Conservation (phyloP, 352 stramenopile genomes). For the Phytophthora hibernalis region DNA sequence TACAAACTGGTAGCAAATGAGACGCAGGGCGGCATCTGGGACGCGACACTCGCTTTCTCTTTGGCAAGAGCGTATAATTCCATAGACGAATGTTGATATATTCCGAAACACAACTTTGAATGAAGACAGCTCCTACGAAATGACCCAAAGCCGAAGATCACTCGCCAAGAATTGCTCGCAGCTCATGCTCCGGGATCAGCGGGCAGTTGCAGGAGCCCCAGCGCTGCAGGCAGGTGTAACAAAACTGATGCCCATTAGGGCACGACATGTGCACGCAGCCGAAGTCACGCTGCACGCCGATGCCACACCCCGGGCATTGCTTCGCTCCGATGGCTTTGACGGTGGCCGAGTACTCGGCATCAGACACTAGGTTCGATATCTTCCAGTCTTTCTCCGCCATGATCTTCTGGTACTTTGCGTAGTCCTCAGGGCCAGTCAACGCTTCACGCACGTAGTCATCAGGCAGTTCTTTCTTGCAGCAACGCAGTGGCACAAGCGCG, state of each 20-base stretch:
- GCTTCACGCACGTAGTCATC: constrained; percentile 64
- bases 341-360: constrained; percentile 62
- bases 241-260: constrained; percentile 78
- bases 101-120: constrained; percentile 4
- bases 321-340: constrained; percentile 61
- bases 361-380: constrained; percentile 60
- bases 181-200: constrained; percentile 64
- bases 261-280: constrained; percentile 86
- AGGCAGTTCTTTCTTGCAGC: constrained; percentile 74
- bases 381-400: constrained; percentile 66
- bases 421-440: constrained; percentile 38
- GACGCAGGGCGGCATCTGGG: constrained; percentile 23
- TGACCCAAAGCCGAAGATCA: constrained; percentile 15
- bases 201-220: constrained; percentile 68
- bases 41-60: constrained; percentile 11
- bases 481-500: constrained; percentile 66
- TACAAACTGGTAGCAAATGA: constrained; percentile 5
- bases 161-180: constrained; percentile 61
- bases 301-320: constrained; percentile 77
- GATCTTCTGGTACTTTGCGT: constrained; percentile 54
- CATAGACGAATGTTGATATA: no score
- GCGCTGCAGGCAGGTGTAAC: constrained; percentile 64
- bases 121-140: neutral
- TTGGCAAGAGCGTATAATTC: neutral
- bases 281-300: constrained; percentile 74